Conservation (phyloP, 306 rosid genomes). For the Myrica gale region DNA sequence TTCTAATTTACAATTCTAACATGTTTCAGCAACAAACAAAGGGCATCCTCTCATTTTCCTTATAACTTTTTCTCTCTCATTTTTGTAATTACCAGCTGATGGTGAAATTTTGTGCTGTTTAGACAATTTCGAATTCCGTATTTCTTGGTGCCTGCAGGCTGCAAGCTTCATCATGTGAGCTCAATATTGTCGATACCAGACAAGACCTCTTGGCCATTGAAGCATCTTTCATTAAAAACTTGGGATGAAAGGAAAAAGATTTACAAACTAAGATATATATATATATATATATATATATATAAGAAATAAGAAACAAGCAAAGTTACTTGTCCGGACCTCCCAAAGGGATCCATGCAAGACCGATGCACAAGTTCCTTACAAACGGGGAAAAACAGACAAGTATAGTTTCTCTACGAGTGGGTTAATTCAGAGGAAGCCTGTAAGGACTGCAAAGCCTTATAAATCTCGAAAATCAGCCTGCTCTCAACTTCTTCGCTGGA, state of each 20-base stretch:
- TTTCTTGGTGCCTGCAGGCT: too few species aligned
- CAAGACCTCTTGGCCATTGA: too few species aligned
- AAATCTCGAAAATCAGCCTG: constrained; percentile 55
- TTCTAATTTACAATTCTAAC: too few species aligned
- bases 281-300: neutral
- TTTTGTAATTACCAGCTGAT: neutral
- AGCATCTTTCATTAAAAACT: neutral
- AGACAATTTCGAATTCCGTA: too few species aligned
- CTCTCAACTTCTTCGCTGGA: constrained; percentile 40
- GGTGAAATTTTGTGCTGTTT: neutral
- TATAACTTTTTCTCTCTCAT: too few species aligned
- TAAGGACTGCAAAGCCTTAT: constrained; percentile 50
- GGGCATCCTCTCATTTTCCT: too few species aligned
- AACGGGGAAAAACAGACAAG: neutral
- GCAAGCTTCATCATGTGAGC: neutral
- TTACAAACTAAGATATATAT: neutral
- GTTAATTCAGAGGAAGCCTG: constrained; percentile 22
- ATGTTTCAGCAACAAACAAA: too few species aligned
- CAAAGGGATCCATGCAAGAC: too few species aligned
- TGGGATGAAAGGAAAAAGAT: neutral
- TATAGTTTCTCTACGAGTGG: neutral
- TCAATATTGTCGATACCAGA: too few species aligned
- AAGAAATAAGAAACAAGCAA: neutral
- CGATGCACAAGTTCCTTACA: neutral
- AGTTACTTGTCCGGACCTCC: too few species aligned